phyloP scores from a whole-genome alignment of 1,284 basidiomycete genomes.

The Boletus sp. region DNA sequence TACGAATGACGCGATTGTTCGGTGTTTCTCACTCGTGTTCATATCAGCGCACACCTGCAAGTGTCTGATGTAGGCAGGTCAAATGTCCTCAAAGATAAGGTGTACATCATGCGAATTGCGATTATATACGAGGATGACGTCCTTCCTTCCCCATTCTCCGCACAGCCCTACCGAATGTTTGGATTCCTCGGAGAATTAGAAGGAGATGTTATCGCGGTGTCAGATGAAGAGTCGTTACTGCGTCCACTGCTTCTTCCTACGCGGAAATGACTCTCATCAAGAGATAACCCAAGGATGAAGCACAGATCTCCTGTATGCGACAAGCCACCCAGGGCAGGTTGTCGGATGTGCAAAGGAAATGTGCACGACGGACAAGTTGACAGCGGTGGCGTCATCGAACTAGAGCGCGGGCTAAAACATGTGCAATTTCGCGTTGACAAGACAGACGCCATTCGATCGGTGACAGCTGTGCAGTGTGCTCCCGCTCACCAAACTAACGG shows the following conservation, averaged over 20 bases:
- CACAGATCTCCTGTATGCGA: neutral
- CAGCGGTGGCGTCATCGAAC: neutral
- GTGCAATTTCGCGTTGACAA: slow-evolving; percentile 6
- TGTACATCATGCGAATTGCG: neutral
- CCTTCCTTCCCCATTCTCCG: neutral
- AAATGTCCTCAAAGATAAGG: slow-evolving; percentile 15
- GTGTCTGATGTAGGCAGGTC: slow-evolving; percentile 1
- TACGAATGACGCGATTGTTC: slow-evolving; percentile 16
- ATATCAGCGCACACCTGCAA: slow-evolving; percentile 6
- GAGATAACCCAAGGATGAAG: slow-evolving; percentile 3
- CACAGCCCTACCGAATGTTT: slow-evolving; percentile 8
- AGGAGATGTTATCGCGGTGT: slow-evolving; percentile 17
- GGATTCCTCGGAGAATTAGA: slow-evolving; percentile 21
- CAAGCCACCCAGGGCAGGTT: neutral
- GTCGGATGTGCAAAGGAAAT: neutral
- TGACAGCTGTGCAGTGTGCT: slow-evolving; percentile 8
- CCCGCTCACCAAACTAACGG: neutral
- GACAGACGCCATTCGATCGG: slow-evolving; percentile 7
- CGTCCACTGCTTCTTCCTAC: slow-evolving; percentile 9
- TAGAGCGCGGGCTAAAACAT: neutral
- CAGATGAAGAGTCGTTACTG: slow-evolving; percentile 5
- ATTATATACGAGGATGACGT: slow-evolving; percentile 12
- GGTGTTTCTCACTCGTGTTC: slow-evolving; percentile 19
- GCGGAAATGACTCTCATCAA: neutral
- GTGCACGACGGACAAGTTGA: neutral